phyloP scores from a whole-genome alignment of 176 grass and related monocot species.

The Triticum turgidum region DNA sequence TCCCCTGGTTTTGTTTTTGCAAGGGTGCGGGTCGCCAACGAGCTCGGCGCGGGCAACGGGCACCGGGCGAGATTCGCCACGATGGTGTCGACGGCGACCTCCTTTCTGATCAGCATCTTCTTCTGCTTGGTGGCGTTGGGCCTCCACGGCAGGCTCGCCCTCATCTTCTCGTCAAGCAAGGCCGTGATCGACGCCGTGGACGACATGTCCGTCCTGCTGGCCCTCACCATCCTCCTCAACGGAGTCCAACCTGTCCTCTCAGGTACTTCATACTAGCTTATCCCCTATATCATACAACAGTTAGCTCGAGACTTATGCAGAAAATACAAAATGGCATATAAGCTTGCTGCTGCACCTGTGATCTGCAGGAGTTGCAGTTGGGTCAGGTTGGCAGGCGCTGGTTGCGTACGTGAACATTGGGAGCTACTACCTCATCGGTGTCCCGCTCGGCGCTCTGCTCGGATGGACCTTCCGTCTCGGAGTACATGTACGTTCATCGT shows the following conservation, averaged over 20 bases:
- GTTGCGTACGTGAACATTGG: slow-evolving; percentile 61
- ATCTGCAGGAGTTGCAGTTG: slow-evolving; percentile 49
- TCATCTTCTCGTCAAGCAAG: slow-evolving; percentile 31
- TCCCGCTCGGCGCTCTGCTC: slow-evolving; percentile 41
- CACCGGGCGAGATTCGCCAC: slow-evolving; percentile 31
- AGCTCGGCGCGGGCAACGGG: slow-evolving; percentile 39
- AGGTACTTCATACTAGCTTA: not conserved
- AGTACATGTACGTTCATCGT: not conserved
- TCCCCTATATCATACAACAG: too few species aligned
- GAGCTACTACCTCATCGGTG: slow-evolving; percentile 50
- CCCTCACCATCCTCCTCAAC: slow-evolving; percentile 19
- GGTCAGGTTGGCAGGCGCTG: slow-evolving; percentile 44
- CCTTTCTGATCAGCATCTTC: slow-evolving; percentile 26
- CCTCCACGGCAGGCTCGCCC: slow-evolving; percentile 10
- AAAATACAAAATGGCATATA: too few species aligned
- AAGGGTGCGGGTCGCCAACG: slow-evolving; percentile 40
- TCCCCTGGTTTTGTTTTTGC: not conserved
- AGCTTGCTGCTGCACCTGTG: too few species aligned
- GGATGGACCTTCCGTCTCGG: slow-evolving; percentile 33
- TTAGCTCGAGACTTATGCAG: too few species aligned
- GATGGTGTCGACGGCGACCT: slow-evolving; percentile 24
- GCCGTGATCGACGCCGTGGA: slow-evolving; percentile 20
- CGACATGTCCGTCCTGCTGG: slow-evolving; percentile 29
- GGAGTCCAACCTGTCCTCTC: not conserved
- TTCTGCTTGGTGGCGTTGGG: not conserved